phyloP scores from a whole-genome alignment of 1,139 yeast species.

The Suhomyces bokatorum region DNA sequence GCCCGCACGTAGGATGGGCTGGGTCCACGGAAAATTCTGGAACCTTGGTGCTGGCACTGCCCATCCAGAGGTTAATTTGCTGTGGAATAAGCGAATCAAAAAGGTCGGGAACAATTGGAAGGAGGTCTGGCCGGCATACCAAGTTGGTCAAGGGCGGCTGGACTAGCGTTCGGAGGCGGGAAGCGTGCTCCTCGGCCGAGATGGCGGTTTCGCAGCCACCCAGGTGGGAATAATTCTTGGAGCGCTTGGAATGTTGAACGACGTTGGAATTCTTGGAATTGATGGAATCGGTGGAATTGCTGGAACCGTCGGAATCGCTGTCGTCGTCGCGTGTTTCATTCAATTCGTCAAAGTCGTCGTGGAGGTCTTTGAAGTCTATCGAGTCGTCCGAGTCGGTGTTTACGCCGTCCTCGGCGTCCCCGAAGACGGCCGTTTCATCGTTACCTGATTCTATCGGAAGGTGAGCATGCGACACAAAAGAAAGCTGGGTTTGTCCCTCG shows the following conservation, averaged over 20 bases:
- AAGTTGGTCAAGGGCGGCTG: slow-evolving; percentile 64
- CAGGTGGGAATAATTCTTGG: too few relatives aligned
- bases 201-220: too few relatives aligned
- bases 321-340: slow-evolving; percentile 10
- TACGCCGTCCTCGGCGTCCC: background rate
- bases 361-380: slow-evolving; percentile 44
- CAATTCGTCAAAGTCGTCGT: slow-evolving; percentile 46
- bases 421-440: slow-evolving; percentile 5
- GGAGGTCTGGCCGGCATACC: slow-evolving; percentile 16
- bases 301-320: too few relatives aligned
- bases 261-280: too few relatives aligned
- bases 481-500: background rate
- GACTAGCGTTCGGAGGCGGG: slow-evolving; percentile 44
- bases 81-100: slow-evolving; percentile 55
- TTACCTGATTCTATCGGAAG: background rate
- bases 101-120: slow-evolving; percentile 47
- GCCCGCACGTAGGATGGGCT: slow-evolving; percentile 26
- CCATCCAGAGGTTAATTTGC: slow-evolving; percentile 76
- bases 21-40: slow-evolving; percentile 4
- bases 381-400: slow-evolving; percentile 21
- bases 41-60: slow-evolving; percentile 23
- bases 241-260: too few relatives aligned
- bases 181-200: background rate
- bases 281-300: too few relatives aligned
- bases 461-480: background rate